Percentiles rank a stretch among this genome's conserved stretches.
Evolutionary conservation across 805 yeast species (phyloP).

Genomic region (Myxozyma kluyveri): DNA sequence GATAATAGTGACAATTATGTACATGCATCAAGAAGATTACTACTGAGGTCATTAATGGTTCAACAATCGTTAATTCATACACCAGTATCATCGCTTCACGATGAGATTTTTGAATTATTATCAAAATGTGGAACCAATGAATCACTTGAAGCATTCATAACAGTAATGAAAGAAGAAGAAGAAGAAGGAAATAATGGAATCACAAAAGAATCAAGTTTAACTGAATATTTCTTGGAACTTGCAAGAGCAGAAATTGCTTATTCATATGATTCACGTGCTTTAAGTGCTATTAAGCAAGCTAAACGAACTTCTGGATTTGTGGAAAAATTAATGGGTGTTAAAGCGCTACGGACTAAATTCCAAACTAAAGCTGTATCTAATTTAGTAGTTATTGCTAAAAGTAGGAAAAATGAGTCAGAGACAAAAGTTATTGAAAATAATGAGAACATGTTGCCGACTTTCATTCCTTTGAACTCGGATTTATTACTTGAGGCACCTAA

Average conservation of each 20-base stretch:
- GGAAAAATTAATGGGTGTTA: slow-evolving; percentile 77
- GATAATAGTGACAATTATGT: not conserved
- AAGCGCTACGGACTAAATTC: slow-evolving; percentile 80
- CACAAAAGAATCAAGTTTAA: not conserved
- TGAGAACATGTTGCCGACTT: slow-evolving; percentile 6
- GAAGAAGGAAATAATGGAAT: not conserved
- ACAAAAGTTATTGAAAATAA: slow-evolving; percentile 22
- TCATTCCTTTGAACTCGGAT: slow-evolving; percentile 53
- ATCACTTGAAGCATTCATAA: not conserved
- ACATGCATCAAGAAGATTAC: slow-evolving; percentile 33
- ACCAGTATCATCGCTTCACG: slow-evolving; percentile 34
- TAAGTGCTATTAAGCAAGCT: slow-evolving; percentile 37
- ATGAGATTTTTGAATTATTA: slow-evolving; percentile 28
- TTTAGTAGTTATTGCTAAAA: slow-evolving; percentile 70
- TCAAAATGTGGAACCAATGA: slow-evolving; percentile 6
- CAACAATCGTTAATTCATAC: slow-evolving; percentile 38
- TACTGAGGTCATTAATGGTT: slow-evolving; percentile 37
- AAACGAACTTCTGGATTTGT: slow-evolving; percentile 42
- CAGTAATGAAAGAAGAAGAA: not conserved
- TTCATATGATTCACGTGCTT: slow-evolving; percentile 46
- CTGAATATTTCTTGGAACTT: slow-evolving; percentile 23
- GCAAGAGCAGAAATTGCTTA: slow-evolving; percentile 34
- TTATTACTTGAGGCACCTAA: slow-evolving; percentile 70
- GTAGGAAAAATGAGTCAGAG: slow-evolving; percentile 9
- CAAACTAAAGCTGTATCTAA: slow-evolving; percentile 72